Evolutionary conservation across 1,284 basidiomycete species (phyloP).

Genomic region (Trametes polyzona): DNA sequence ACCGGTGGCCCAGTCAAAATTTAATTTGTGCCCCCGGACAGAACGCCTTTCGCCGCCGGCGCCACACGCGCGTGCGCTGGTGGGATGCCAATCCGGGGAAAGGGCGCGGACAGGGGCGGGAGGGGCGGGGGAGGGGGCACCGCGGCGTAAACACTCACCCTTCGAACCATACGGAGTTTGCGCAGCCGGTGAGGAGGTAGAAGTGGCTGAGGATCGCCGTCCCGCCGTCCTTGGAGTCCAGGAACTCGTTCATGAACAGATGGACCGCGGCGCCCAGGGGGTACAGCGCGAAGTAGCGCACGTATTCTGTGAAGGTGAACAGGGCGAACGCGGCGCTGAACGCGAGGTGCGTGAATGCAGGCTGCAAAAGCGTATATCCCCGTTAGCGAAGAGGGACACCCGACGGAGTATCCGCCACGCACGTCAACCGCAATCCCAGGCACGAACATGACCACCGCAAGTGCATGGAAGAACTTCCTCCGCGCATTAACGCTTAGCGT

Average conservation of each 20-base stretch:
- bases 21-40: neutral
- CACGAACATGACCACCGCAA: conserved; percentile 95
- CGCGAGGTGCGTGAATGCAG: conserved; percentile 93
- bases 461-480: conserved; percentile 95
- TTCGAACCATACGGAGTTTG: conserved; percentile 94
- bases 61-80: no score
- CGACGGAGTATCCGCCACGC: conserved; percentile 42
- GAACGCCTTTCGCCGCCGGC: neutral
- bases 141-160: conserved; percentile 69
- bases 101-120: neutral
- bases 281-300: conserved; percentile 97
- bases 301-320: conserved; percentile 95
- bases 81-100: no score
- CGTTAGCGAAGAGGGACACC: conserved; percentile 2
- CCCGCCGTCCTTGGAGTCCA: conserved; percentile 94
- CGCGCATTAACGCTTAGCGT: conserved; percentile 92
- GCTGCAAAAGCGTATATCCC: conserved; percentile 52
- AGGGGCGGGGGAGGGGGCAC: neutral
- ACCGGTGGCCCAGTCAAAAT: neutral
- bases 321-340: conserved; percentile 93
- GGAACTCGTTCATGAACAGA: conserved; percentile 96
- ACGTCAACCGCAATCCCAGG: conserved; percentile 94
- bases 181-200: conserved; percentile 95
- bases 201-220: conserved; percentile 98
- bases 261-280: conserved; percentile 95